Conservation (phyloP, 441 rosid species). For the Pelargonium australe region DNA sequence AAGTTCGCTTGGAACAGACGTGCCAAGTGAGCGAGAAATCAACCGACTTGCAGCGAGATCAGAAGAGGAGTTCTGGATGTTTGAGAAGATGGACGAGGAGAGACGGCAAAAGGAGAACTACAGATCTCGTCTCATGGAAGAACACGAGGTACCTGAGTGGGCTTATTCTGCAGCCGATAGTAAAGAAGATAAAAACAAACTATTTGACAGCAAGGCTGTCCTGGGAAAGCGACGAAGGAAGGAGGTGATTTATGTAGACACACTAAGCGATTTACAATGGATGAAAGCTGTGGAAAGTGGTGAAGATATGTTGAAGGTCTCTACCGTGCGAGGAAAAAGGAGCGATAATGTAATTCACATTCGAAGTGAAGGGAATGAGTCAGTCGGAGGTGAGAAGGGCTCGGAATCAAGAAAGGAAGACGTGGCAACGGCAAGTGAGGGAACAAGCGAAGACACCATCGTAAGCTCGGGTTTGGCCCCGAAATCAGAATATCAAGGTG, state of each 20-base stretch:
- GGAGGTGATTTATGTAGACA: constrained; percentile 72
- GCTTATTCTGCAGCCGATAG: constrained; percentile 50
- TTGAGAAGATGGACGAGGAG: constrained; percentile 95
- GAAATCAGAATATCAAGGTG: constrained; percentile 30
- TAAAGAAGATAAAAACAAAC: constrained; percentile 59
- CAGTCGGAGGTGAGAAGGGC: neutral
- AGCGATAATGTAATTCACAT: constrained; percentile 11
- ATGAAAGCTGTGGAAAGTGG: constrained; percentile 92
- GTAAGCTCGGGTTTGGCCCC: constrained; percentile 1
- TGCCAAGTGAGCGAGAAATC: constrained; percentile 98
- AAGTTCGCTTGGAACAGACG: constrained; percentile 90
- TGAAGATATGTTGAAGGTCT: constrained; percentile 43
- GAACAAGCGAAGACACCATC: constrained; percentile 17
- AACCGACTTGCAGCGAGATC: constrained; percentile 92
- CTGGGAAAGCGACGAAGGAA: constrained; percentile 81
- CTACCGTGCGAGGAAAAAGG: constrained; percentile 31
- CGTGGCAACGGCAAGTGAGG: constrained; percentile 14
- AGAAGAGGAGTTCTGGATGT: constrained; percentile 80
- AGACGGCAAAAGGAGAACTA: constrained; percentile 81
- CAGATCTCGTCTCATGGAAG: constrained; percentile 90
- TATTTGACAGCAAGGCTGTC: constrained; percentile 40
- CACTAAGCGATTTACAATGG: constrained; percentile 79
- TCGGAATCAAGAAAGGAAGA: constrained; percentile 15
- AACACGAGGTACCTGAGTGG: constrained; percentile 98
- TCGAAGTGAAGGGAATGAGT: neutral